Percentiles rank a stretch among this genome's conserved stretches.
Conservation (phyloP, 2,329 filamentous ascomycete species). For the Aspergillus tanneri region DNA sequence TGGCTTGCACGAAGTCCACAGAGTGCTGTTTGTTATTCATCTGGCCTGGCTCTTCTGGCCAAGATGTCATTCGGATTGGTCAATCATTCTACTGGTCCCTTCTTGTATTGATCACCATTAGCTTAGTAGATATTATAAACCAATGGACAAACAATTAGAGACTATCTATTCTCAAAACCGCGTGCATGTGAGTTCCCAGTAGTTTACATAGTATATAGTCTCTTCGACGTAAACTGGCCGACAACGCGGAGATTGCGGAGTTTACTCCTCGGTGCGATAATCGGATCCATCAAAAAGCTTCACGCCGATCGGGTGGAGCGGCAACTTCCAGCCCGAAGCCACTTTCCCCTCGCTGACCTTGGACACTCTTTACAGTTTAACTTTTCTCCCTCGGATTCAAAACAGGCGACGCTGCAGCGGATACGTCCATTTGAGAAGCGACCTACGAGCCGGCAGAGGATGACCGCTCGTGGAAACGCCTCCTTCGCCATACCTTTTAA, state of each 20-base stretch:
- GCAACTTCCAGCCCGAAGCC: no score
- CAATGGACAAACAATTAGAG: conserved; percentile 6
- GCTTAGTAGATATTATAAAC: conserved; percentile 22
- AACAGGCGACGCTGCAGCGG: no score
- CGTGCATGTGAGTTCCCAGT: no score
- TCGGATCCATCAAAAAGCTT: conserved; percentile 17
- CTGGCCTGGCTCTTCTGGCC: not conserved
- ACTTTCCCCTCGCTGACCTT: not conserved
- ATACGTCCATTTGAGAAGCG: no score
- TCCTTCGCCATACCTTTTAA: not conserved
- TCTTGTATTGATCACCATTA: conserved; percentile 8
- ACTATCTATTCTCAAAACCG: not conserved
- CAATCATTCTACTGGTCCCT: conserved; percentile 13
- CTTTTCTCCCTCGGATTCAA: no score
- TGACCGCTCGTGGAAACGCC: not conserved
- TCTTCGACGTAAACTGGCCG: conserved; percentile 12
- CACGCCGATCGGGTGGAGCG: no score
- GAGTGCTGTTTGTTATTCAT: not conserved
- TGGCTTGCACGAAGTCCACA: conserved; percentile 4
- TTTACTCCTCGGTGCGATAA: conserved; percentile 18
- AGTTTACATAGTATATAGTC: not conserved
- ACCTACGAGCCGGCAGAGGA: no score
- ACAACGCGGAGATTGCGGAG: conserved; percentile 24
- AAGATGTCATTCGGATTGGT: conserved; percentile 7
- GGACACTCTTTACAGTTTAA: no score